A percentile compares a stretch with the other conserved stretches of the same genome.
phyloP scores from a whole-genome alignment of 257 asterid genomes.

The Petunia secreta region DNA sequence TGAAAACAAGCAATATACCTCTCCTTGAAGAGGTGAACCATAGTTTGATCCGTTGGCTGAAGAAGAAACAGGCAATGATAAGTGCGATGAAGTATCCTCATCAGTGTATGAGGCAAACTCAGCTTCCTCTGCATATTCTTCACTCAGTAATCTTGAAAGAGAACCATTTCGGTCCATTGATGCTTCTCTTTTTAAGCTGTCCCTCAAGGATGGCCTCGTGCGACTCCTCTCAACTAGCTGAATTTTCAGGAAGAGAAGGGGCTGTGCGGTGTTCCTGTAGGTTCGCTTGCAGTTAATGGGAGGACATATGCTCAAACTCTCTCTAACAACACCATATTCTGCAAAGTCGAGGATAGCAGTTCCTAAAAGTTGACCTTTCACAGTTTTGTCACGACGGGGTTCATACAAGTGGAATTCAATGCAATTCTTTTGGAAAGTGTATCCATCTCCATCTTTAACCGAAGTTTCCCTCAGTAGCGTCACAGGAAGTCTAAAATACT shows the following conservation, averaged over 20 bases:
- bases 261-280: conserved; percentile 46
- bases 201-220: conserved; percentile 62
- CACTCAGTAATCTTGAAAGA: conserved; percentile 37
- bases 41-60: conserved; percentile 46
- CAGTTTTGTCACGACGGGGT: conserved; percentile 73
- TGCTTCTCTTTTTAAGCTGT: conserved; percentile 53
- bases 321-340: conserved; percentile 66
- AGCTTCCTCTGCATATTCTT: conserved; percentile 42
- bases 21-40: conserved; percentile 60
- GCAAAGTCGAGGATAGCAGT: conserved; percentile 70
- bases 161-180: conserved; percentile 64
- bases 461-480: conserved; percentile 53
- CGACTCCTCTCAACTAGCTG: conserved; percentile 62
- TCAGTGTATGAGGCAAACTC: conserved; percentile 59
- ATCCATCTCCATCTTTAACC: conserved; percentile 31
- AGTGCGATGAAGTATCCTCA: conserved; percentile 78
- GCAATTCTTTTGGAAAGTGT: conserved; percentile 58
- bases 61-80: conserved; percentile 42
- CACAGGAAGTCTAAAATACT: conserved; percentile 65
- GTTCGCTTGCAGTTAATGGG: conserved; percentile 72
- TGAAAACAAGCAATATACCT: too few relatives aligned
- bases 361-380: conserved; percentile 67
- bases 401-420: conserved; percentile 74
- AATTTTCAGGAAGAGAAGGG: conserved; percentile 59
- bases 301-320: conserved; percentile 45